phyloP scores from a whole-genome alignment of 2,329 filamentous ascomycete species.

The Hortaea sp. region DNA sequence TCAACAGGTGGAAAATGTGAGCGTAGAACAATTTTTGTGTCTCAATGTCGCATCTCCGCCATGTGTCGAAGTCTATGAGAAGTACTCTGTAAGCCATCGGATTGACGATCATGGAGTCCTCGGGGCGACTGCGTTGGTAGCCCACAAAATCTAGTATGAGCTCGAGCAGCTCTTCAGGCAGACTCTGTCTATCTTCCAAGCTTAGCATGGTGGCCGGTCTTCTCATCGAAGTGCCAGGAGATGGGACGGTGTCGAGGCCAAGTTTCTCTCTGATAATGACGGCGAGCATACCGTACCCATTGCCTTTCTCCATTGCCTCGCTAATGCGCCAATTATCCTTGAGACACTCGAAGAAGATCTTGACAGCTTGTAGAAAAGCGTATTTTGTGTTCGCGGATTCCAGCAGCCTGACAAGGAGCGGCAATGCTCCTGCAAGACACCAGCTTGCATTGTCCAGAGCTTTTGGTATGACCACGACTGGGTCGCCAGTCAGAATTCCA shows the following conservation, averaged over 20 bases:
- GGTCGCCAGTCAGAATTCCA: constrained; percentile 70
- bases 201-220: constrained; percentile 13
- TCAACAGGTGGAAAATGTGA: constrained; percentile 80
- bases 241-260: constrained; percentile 34
- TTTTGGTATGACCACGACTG: constrained; percentile 70
- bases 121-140: constrained; percentile 67
- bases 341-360: constrained; percentile 77
- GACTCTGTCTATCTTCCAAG: constrained; percentile 38
- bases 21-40: constrained; percentile 86
- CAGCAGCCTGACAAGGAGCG: constrained; percentile 73
- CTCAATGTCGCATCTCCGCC: constrained; percentile 66
- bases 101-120: constrained; percentile 89
- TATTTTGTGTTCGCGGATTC: constrained; percentile 63
- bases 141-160: constrained; percentile 79
- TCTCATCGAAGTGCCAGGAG: constrained; percentile 14
- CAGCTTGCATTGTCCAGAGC: constrained; percentile 86
- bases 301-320: constrained; percentile 93
- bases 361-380: constrained; percentile 63
- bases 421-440: constrained; percentile 84
- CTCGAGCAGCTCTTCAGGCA: constrained; percentile 56
- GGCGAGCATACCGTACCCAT: constrained; percentile 81
- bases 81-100: constrained; percentile 87
- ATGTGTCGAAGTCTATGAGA: constrained; percentile 85
- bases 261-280: constrained; percentile 77
- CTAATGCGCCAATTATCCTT: constrained; percentile 94